Evolutionary conservation across 2,329 filamentous ascomycete species (phyloP), one percentile per base, ranked within the genome.

Genomic region (Ambrosiella cleistominuta): DNA sequence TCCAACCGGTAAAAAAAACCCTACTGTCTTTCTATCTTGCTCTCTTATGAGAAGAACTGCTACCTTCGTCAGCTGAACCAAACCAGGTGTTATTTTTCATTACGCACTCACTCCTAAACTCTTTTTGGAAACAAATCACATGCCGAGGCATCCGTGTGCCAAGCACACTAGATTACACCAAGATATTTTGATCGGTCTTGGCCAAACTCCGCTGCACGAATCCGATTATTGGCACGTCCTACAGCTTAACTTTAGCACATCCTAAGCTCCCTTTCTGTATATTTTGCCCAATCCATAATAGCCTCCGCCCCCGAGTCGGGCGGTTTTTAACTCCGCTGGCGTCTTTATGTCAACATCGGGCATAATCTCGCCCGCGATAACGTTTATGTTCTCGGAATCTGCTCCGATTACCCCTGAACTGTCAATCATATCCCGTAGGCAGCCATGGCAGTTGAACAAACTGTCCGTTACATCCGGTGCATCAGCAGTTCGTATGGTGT

Each of bases 131-230:
- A 35, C 38, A 6, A 15, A 42, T 9, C 45, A 49, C 56, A 52
- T 57, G 36, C 56, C 56, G 56, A 57, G 56, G 47, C 47, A 35
- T 53, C 56, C 47, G 56, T 27, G 4, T 27, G 27, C 27, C 3
- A 27, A 27, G 4, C 45, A 49, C 45, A n/a, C 13, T 19, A 15
- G 15, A 49, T 49, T 51, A 36, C 17, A 13, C 17, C 47, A 7
- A 51, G 17, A 49, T 49, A 36, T 35, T 3, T 35, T 27, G 15
- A 27, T 35, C 47, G 27, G 47, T 19, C 17, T 51, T 51, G 47
- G 47, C 15, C 15, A 51, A 37, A 51, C 17, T 51, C 47, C 47
- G 47, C 19, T 51, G 27, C 19, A 27, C 27, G 35, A 27, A 7
- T 19, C 47, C 47, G 27, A 51, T 51, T 35, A 51, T 51, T 51